Evolutionary conservation across 345 rosid species (phyloP).

Genomic region (Corymbia maculata): DNA sequence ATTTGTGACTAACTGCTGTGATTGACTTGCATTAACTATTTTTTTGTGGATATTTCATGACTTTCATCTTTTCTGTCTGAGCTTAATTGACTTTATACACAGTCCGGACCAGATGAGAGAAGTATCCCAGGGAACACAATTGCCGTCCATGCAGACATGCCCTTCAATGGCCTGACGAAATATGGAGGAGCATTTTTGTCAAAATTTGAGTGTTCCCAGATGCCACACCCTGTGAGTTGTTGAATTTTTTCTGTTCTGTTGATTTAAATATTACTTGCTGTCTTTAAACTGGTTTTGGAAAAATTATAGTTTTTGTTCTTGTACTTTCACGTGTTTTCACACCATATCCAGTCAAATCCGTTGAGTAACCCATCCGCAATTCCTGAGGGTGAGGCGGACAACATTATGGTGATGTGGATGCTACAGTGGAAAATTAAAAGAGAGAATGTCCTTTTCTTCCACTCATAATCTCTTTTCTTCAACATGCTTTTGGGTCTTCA

Average conservation of each 20-base stretch:
- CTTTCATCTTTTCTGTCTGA: background rate
- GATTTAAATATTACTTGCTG: background rate
- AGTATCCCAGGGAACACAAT: constrained; percentile 73
- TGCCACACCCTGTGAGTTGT: constrained; percentile 79
- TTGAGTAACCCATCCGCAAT: background rate
- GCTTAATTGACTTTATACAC: background rate
- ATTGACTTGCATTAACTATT: background rate
- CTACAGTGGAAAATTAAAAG: background rate
- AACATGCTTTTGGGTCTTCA: background rate
- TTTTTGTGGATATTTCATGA: background rate
- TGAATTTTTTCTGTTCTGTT: background rate
- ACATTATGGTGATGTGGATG: background rate
- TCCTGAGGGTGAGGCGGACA: background rate
- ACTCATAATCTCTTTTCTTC: background rate
- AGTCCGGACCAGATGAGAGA: constrained; percentile 84
- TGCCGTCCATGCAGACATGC: constrained; percentile 90
- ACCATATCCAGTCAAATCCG: background rate
- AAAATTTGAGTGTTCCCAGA: constrained; percentile 86
- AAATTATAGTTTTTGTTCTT: background rate
- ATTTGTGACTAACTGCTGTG: background rate
- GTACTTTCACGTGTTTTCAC: background rate
- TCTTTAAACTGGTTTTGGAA: background rate
- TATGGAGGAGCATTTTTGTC: constrained; percentile 89
- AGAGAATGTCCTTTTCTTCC: background rate
- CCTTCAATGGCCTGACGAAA: constrained; percentile 69